A percentile compares a stretch with the other conserved stretches of the same genome.
phyloP scores from a whole-genome alignment of 192 early-diverging fungal species.

The Backusella morwellensis region DNA sequence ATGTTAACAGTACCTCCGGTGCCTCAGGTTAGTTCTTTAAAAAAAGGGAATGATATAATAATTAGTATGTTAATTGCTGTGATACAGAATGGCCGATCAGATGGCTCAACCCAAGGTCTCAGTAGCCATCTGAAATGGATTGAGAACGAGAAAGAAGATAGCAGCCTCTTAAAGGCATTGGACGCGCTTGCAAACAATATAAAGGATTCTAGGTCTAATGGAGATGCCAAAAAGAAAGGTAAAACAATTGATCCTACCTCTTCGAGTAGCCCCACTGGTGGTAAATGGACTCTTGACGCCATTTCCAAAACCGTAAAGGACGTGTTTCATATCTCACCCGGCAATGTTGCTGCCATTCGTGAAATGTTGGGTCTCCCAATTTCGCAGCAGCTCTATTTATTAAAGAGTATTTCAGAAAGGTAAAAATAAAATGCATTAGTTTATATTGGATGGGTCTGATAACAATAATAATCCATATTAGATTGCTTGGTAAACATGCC shows the following conservation, averaged over 20 bases:
- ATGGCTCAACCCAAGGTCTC: not conserved
- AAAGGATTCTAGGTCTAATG: not conserved
- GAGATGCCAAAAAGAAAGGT: not conserved
- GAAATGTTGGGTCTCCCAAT: conserved; percentile 1
- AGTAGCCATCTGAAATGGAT: not conserved
- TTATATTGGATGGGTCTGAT: too few relatives aligned
- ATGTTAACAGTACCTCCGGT: not conserved
- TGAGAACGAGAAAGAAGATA: not conserved
- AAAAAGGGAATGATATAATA: not conserved
- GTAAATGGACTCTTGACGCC: conserved; percentile 6
- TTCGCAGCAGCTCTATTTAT: conserved; percentile 2
- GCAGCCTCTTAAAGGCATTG: not conserved
- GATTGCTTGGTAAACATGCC: conserved; percentile 9
- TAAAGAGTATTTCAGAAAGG: conserved; percentile 13
- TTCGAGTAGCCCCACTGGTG: not conserved
- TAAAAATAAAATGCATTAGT: not conserved
- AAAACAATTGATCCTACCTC: not conserved
- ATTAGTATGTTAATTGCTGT: not conserved
- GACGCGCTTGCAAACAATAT: conserved; percentile 1
- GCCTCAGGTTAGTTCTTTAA: not conserved
- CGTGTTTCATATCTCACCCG: not conserved
- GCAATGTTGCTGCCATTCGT: conserved; percentile 8
- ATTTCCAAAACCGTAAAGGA: not conserved
- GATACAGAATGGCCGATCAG: not conserved
- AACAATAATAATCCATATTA: not conserved